These are phyloP conservation scores for Pseudogymnoascus sp. DNA, from an alignment of 2,329 filamentous ascomycete genomes.

Conservation along the genomic window DNA sequence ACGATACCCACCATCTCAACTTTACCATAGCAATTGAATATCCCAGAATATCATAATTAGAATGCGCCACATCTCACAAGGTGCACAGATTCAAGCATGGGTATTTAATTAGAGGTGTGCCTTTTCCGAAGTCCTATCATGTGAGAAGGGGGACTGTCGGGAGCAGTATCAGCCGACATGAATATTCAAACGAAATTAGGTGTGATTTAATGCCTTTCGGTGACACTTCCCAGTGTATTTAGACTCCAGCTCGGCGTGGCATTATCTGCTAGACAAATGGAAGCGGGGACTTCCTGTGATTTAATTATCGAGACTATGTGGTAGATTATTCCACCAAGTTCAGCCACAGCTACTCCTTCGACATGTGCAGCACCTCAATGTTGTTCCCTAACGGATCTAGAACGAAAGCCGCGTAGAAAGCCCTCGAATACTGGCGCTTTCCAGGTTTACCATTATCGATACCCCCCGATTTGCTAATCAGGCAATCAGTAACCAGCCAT, in stretches of 20 bases:
- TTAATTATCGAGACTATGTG: not conserved
- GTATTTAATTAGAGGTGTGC: not conserved
- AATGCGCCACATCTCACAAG: not conserved
- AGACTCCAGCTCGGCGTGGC: not conserved
- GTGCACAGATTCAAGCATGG: not conserved
- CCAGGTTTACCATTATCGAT: conserved; percentile 16
- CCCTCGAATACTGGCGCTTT: conserved; percentile 15
- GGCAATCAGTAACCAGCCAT: not conserved
- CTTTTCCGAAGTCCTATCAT: not conserved
- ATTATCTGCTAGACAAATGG: not conserved
- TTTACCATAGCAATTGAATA: not conserved
- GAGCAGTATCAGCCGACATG: not conserved
- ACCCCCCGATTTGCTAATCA: conserved; percentile 13
- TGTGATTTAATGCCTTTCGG: too few species aligned
- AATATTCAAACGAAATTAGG: not conserved
- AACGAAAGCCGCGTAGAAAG: conserved; percentile 19
- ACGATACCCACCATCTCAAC: too few species aligned
- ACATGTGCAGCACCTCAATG: conserved; percentile 13
- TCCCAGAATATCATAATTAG: not conserved
- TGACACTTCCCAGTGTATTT: not conserved
- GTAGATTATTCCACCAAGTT: not conserved
- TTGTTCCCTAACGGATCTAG: conserved; percentile 19
- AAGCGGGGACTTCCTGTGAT: not conserved
- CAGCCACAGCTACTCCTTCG: not conserved
- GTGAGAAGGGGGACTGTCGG: not conserved